phyloP scores from a whole-genome alignment of 129 eudicot species.

The Tanacetum coccineum region DNA sequence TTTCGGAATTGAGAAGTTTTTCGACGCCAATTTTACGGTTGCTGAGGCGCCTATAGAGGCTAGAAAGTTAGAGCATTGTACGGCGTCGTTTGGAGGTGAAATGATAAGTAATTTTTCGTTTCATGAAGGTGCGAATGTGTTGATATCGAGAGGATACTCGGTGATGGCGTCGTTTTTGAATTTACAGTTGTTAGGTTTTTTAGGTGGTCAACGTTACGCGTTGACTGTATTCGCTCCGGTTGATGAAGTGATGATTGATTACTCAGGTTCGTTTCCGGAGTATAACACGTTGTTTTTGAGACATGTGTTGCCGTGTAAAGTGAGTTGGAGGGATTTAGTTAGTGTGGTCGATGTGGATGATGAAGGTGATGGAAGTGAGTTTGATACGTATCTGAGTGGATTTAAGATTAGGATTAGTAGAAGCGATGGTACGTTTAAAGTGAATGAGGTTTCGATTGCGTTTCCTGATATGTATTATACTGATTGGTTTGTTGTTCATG shows the following conservation, averaged over 20 bases:
- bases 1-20: conserved; percentile 53
- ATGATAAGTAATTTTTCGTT: conserved; percentile 22
- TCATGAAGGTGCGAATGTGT: conserved; percentile 40
- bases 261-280: conserved; percentile 40
- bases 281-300: conserved; percentile 52
- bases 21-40: conserved; percentile 40
- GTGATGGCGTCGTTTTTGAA: conserved; percentile 68
- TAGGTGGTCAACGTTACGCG: conserved; percentile 22
- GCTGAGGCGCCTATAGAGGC: conserved; percentile 11
- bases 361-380: conserved; percentile 32
- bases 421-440: conserved; percentile 37
- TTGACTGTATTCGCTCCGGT: conserved; percentile 70
- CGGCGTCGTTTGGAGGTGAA: conserved; percentile 25
- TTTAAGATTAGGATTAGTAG: conserved; percentile 37
- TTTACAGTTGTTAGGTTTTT: conserved; percentile 57
- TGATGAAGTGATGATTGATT: conserved; percentile 51
- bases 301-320: conserved; percentile 62
- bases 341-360: conserved; percentile 17
- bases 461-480: conserved; percentile 59
- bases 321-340: conserved; percentile 47
- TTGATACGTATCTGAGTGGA: conserved; percentile 52
- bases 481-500: conserved; percentile 73
- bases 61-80: conserved; percentile 27
- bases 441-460: conserved; percentile 58
- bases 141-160: conserved; percentile 64